Base-by-base conservation (phyloP, 1,139 yeast genomes). In the Taphrina communis region DNA sequence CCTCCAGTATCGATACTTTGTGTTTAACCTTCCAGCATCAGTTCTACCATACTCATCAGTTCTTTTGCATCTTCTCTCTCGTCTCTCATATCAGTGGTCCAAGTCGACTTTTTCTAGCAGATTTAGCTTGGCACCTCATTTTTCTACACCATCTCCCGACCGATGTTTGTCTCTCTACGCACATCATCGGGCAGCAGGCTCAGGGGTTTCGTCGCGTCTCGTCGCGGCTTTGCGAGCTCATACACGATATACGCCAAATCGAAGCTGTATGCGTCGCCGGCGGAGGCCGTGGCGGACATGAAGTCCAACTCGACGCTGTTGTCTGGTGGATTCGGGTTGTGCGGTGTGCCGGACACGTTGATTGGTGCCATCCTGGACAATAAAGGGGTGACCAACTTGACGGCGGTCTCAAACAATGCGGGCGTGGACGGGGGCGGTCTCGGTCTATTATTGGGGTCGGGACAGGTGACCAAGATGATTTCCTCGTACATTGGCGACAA, bases 341-440 rank as follows among this genome's bases (percentile, higher is more conserved):
- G 82, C 67, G 85, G 85, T 6, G 79, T 82, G n/a, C 84, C 85
- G 6, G 84, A 82, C 62, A 82, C 84, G 3, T 75, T 82, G 48
- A 80, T 83, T 66, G 76, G 79, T 63, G 85, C 80, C 44, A 75
- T 83, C 51, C 73, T 77, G 31, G 72, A 77, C 39, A 77, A 76
- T 50, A 74, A 79, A 1, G 77, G 78, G 0, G 75, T 83, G 60
- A 75, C 72, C 19, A 76, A 80, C 70, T 76, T 83, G 51, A 81
- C 84, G 6, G 84, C 82, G 1, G 85, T 82, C 1, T 82, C 85
- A 35, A 83, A 83, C 75, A 83, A 83, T 73, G 85, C 84, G n/a
- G 85, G 85, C 8, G 75, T 81, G 19, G 84, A 83, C 69, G 82
- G 81, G 19, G 73, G 80, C 46, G 86, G 86, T 5, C 77, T 83